Conservation (phyloP, 2,329 filamentous ascomycete genomes). For the Tolypocladium ovalisporum region DNA sequence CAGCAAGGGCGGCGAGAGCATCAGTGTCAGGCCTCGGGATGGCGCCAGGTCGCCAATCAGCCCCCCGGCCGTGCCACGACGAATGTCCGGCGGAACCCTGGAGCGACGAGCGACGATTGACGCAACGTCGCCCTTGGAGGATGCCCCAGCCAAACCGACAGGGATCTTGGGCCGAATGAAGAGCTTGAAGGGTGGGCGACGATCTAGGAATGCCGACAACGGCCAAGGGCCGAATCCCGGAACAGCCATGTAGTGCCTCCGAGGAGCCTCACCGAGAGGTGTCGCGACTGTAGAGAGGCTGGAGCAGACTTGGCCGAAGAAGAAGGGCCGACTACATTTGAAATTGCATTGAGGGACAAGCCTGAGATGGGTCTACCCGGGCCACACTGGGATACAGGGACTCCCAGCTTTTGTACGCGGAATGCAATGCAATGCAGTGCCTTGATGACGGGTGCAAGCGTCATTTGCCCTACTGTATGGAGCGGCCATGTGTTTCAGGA, state of each 20-base stretch:
- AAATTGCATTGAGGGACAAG: neutral
- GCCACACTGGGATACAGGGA: neutral
- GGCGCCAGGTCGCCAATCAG: slow-evolving; percentile 40
- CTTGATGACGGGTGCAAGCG: neutral
- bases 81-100: slow-evolving; percentile 30
- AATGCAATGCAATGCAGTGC: neutral
- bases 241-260: slow-evolving; percentile 26
- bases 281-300: neutral
- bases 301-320: neutral
- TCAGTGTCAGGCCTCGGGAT: slow-evolving; percentile 31
- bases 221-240: slow-evolving; percentile 15
- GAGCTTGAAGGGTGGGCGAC: slow-evolving; percentile 63
- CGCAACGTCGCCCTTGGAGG: slow-evolving; percentile 21
- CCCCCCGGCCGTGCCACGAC: slow-evolving; percentile 37
- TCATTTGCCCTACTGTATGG: neutral
- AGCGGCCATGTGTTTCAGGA: neutral
- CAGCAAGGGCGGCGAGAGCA: slow-evolving; percentile 41
- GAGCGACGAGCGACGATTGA: slow-evolving; percentile 59
- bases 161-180: slow-evolving; percentile 72
- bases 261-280: too few relatives aligned
- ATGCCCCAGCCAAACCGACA: slow-evolving; percentile 32
- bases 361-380: neutral
- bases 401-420: neutral
- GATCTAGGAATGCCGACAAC: slow-evolving; percentile 18
- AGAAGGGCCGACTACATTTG: neutral